Percentiles rank a stretch among this genome's conserved stretches.
Evolutionary conservation across 1,284 basidiomycete genomes (phyloP).

Genomic region (Naganishia liquefaciens): DNA sequence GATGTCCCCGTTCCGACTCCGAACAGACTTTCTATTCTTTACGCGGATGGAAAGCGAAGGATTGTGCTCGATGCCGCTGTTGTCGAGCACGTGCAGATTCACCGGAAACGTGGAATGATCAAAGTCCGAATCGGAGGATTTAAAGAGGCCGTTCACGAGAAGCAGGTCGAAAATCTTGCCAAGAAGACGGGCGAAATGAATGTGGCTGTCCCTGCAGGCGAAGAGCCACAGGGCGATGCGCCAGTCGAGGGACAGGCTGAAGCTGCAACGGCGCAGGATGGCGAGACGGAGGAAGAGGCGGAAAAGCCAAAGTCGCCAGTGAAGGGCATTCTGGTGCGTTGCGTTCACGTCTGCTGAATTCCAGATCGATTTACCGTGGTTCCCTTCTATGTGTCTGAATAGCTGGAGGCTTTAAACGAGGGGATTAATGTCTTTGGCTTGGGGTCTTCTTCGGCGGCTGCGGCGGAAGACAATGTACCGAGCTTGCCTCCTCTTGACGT

Average conservation of each 20-base stretch:
- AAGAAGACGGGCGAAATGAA: constrained; percentile 32
- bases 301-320: constrained; percentile 36
- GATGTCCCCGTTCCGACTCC: constrained; percentile 47
- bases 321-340: constrained; percentile 53
- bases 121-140: constrained; percentile 65
- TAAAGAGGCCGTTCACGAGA: constrained; percentile 29
- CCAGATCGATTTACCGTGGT: constrained; percentile 21
- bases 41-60: constrained; percentile 80
- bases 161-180: constrained; percentile 32
- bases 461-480: constrained; percentile 1
- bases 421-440: constrained; percentile 46
- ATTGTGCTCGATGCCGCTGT: constrained; percentile 86
- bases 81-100: constrained; percentile 76
- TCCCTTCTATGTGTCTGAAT: constrained; percentile 16
- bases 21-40: constrained; percentile 79
- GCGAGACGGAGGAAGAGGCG: constrained; percentile 25
- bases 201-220: constrained; percentile 18
- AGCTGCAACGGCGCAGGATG: constrained; percentile 16
- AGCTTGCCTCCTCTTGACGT: constrained; percentile 40
- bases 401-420: constrained; percentile 53
- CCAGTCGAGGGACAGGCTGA: constrained; percentile 19
- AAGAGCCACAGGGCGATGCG: neutral
- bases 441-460: constrained; percentile 26
- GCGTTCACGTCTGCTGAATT: constrained; percentile 44
- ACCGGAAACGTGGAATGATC: constrained; percentile 77